These are phyloP conservation scores for Rhododendron mucronatum DNA, from an alignment of 148 eudicot genomes.

Conservation along the genomic window DNA sequence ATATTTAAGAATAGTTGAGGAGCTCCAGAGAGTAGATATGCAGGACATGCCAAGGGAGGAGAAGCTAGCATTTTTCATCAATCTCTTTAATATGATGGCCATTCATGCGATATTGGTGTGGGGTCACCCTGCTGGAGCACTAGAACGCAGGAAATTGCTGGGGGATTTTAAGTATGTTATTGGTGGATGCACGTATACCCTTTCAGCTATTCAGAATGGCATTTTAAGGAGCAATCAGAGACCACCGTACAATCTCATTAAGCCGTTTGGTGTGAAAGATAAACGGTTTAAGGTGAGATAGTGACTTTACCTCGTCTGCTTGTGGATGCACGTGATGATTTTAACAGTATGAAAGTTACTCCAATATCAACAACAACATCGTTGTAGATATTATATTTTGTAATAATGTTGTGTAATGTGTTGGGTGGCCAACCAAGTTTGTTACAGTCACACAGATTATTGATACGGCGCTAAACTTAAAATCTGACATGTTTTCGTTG, in stretches of 20 bases:
- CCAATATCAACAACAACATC: background rate
- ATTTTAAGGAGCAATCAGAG: constrained; percentile 49
- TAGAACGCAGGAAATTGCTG: constrained; percentile 42
- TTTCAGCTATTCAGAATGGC: constrained; percentile 50
- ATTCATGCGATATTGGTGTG: constrained; percentile 44
- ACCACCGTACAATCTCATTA: constrained; percentile 47
- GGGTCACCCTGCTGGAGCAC: constrained; percentile 46
- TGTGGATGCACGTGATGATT: background rate
- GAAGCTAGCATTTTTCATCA: constrained; percentile 47
- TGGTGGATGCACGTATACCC: constrained; percentile 47
- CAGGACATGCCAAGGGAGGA: constrained; percentile 38
- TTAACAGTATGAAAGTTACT: background rate
- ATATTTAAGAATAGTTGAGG: constrained; percentile 46
- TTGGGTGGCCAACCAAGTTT: background rate
- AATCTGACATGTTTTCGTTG: background rate
- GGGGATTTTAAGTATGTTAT: constrained; percentile 50
- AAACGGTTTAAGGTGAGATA: constrained; percentile 33
- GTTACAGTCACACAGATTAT: background rate
- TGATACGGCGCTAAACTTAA: background rate
- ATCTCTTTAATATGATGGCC: constrained; percentile 49
- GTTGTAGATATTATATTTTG: background rate
- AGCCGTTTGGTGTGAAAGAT: constrained; percentile 44
- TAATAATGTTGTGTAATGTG: background rate
- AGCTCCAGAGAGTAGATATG: constrained; percentile 46
- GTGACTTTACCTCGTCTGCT: background rate